Percentiles rank a stretch among this genome's conserved stretches.
phyloP scores from a whole-genome alignment of 2,329 filamentous ascomycete species.

The Botryotinia calthae region DNA sequence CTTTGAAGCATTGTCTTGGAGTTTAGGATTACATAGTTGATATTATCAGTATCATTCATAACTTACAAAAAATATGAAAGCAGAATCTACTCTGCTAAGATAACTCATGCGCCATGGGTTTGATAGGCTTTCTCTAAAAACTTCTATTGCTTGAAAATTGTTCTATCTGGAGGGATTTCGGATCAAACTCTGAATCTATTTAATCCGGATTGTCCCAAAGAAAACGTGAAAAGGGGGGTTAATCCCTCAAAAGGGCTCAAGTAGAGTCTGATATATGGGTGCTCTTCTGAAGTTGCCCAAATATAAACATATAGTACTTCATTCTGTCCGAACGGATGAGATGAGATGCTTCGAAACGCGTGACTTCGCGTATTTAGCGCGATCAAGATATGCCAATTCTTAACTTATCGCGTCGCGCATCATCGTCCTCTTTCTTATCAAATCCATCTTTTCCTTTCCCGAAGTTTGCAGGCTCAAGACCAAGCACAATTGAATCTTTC shows the following conservation, averaged over 20 bases:
- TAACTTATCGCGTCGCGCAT: background rate
- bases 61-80: background rate
- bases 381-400: background rate
- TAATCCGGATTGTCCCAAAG: no score
- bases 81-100: no score
- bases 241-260: no score
- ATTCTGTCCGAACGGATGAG: background rate
- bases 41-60: background rate
- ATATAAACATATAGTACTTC: no score
- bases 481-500: background rate
- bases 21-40: background rate
- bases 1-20: background rate
- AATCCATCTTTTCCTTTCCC: background rate
- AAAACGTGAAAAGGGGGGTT: no score
- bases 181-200: no score
- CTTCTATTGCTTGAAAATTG: no score
- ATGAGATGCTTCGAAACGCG: background rate
- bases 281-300: no score
- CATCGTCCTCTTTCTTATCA: background rate
- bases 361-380: slow-evolving; percentile 8
- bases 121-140: no score
- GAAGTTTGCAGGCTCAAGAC: background rate
- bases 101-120: no score
- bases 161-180: no score
- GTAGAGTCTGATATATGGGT: no score